phyloP scores from a whole-genome alignment of 1,284 basidiomycete species.

The Marasmius oreades region DNA sequence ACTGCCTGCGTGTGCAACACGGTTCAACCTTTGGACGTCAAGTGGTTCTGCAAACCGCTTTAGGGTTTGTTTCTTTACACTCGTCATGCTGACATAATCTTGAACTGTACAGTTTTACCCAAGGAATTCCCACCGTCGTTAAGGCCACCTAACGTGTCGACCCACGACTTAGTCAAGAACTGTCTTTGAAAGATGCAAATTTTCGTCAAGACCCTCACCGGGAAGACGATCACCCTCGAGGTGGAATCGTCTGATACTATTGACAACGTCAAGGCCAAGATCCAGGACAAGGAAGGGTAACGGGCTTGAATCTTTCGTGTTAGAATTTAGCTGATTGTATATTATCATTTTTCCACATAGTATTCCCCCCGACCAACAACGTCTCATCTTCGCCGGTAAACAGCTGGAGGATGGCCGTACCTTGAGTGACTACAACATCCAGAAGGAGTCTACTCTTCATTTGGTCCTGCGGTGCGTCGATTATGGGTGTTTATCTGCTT shows the following conservation, averaged over 20 bases:
- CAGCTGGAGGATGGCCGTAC: constrained; percentile 97
- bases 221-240: constrained; percentile 98
- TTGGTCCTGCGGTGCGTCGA: constrained; percentile 85
- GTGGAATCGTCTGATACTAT: constrained; percentile 96
- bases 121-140: background rate
- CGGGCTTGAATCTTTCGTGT: background rate
- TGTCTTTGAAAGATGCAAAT: constrained; percentile 71
- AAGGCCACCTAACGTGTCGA: background rate
- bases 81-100: background rate
- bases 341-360: constrained; percentile 39
- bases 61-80: too few species aligned
- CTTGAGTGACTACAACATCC: constrained; percentile 95
- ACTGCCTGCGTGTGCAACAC: too few species aligned
- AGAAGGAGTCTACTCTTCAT: constrained; percentile 99
- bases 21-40: too few species aligned
- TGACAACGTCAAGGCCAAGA: constrained; percentile 91
- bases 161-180: background rate
- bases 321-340: background rate
- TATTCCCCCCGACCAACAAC: constrained; percentile 92
- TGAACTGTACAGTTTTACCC: background rate
- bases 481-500: background rate
- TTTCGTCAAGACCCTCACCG: constrained; percentile 95
- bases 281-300: constrained; percentile 86
- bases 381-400: constrained; percentile 93
- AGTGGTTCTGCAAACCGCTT: too few species aligned